Evolutionary conservation across 139 green algal genomes (phyloP), one percentile per base, ranked within the genome.

Genomic region (Auxenochlorella protothecoides): DNA sequence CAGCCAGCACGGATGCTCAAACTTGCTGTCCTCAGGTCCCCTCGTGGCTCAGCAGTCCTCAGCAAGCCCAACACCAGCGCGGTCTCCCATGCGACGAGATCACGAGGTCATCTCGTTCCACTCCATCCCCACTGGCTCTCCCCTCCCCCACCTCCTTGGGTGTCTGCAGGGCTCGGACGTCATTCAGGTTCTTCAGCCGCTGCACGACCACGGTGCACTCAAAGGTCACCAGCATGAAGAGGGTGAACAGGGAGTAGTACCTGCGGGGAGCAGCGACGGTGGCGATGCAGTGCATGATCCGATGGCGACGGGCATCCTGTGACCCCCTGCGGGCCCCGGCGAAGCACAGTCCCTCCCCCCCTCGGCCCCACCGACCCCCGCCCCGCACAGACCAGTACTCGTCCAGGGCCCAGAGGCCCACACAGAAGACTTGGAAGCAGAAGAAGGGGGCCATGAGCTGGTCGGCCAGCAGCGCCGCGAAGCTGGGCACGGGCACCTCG

Each of bases 181-280:
- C 88, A 13, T 76, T 81, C 27, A 98, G 84, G 76, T 91, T 97
- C 59, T 88, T 83, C 74, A 91, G 83, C 61, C 94, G 85, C 76
- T 95, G 91, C 6, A 72, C 76, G 11, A 96, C 94, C 15, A 98
- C 90, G 5, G 94, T 99, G 83, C 87, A 96, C 84, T 99, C 94
- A 80, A 98, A 99, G 66, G 89, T 87, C 61, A 98, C 82, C 53
- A 99, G 89, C 93, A 98, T 99, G 82, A 88, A 81, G 9, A 99
- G 87, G 14, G 94, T 99, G 84, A 99, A 98, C n/a, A 97, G 71
- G 4, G 92, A 97, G 87, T 98, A 99, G 83, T 97, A 91, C 87
- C 87, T 85, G 74, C 62, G 59, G 27, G n/a, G 8, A 6, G 44
- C 3, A 52, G 27, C 27, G 27, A 44, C 27, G 27, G 27, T 44